phyloP scores from a whole-genome alignment of 2,329 filamentous ascomycete genomes.

The Stenocarpella maydis region DNA sequence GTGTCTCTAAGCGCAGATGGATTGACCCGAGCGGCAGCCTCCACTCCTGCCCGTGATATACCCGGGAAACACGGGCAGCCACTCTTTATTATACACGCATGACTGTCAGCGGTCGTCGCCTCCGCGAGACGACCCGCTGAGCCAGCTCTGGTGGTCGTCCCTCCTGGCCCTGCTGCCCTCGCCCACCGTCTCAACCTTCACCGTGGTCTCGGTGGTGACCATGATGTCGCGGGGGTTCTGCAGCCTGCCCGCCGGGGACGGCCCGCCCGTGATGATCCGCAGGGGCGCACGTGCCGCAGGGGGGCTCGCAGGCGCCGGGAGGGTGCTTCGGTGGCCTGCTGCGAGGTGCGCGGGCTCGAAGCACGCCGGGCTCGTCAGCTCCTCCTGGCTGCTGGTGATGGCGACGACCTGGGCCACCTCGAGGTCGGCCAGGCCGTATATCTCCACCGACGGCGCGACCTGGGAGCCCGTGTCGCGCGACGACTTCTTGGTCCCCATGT shows the following conservation, averaged over 20 bases:
- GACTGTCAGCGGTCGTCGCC: not conserved
- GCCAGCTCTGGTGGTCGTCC: constrained; percentile 14
- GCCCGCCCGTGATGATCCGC: not conserved
- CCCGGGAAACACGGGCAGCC: not conserved
- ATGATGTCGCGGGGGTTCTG: constrained; percentile 24
- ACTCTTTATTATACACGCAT: not conserved
- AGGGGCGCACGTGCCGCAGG: not conserved
- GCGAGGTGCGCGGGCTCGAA: constrained; percentile 23
- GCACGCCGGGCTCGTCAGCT: not conserved
- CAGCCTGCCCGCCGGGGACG: not conserved
- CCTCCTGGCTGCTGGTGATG: constrained; percentile 19
- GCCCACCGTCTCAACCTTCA: constrained; percentile 6
- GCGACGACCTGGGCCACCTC: constrained; percentile 22
- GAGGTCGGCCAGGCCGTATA: constrained; percentile 25
- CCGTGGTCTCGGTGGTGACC: constrained; percentile 27
- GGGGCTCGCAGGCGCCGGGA: not conserved
- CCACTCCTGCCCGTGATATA: not conserved
- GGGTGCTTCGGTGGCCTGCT: not conserved
- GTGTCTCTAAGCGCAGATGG: constrained; percentile 23
- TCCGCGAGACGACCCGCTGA: constrained; percentile 5
- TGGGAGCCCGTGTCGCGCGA: constrained; percentile 1
- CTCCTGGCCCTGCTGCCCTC: not conserved
- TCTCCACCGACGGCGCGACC: constrained; percentile 2
- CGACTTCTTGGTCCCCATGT: constrained; percentile 22
- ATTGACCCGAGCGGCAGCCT: not conserved